Conservation (phyloP, 2,329 filamentous ascomycete genomes). For the Alternaria panax region DNA sequence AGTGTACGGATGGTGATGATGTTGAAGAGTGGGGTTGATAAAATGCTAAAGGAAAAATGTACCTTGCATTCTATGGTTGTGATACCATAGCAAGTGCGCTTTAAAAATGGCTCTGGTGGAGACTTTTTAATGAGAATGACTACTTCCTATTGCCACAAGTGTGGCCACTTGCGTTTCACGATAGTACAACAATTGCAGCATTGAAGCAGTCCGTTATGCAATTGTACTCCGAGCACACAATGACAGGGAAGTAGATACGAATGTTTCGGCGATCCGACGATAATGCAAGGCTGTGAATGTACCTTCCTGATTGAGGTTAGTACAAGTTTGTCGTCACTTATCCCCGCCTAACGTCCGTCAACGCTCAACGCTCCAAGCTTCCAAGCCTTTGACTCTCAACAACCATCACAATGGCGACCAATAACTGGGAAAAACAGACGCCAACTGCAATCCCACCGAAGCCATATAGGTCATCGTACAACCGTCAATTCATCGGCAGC, state of each 20-base stretch:
- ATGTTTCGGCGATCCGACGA: background rate
- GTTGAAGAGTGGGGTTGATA: background rate
- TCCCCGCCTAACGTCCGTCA: conserved; percentile 5
- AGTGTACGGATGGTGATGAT: background rate
- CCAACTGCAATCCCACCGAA: background rate
- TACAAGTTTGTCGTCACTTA: conserved; percentile 5
- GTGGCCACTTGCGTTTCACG: background rate
- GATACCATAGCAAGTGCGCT: background rate
- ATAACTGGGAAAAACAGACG: conserved; percentile 17
- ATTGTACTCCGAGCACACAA: background rate
- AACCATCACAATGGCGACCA: conserved; percentile 20
- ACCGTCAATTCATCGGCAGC: conserved; percentile 8
- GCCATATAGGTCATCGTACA: background rate
- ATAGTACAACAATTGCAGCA: background rate
- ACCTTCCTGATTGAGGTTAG: conserved; percentile 19
- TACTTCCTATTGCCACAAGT: background rate
- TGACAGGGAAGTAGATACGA: background rate
- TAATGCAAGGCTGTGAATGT: background rate
- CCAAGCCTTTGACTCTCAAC: conserved; percentile 4
- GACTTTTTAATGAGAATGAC: background rate
- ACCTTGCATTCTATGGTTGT: background rate
- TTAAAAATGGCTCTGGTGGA: background rate
- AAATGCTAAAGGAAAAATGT: background rate
- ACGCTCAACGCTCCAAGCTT: background rate
- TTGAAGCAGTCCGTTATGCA: background rate